Base-by-base conservation (phyloP, 2,329 filamentous ascomycete genomes). In the Fusarium sp. region DNA sequence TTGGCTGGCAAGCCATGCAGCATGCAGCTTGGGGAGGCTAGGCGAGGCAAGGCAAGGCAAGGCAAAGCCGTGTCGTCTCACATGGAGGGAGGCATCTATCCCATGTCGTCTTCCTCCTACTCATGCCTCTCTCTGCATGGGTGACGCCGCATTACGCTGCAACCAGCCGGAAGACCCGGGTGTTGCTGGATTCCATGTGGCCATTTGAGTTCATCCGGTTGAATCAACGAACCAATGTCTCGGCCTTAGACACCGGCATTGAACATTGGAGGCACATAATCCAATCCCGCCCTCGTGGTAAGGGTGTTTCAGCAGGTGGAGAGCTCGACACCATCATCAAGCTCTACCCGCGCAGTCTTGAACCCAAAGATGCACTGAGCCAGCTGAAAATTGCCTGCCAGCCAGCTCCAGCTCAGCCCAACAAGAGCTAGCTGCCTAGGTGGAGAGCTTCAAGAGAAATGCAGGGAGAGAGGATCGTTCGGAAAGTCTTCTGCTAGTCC, bases 151-250 rank as follows among this genome's bases (percentile, higher is more conserved):
- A 59, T 49, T 58, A 20, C 64, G 63, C 38, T 35, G 53, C 40
- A 60, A 14, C 51, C 24, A 63, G 35, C 58, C 71, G 64, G 71
- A 66, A 73, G 57, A 61, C 56, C 58, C 70, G 67, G 70, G 44
- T 36, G 33, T 55, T 49, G 40, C 27, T 68, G 31, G 55, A 59
- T 38, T 58, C 40, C 44, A 60, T 64, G 59, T 29, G 27, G 38
- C 29, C 29, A 72, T 72, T 73, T 72, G 58, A 74, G 71, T 74
- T 73, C 42, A 62, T 58, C 31, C 58, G 53, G 44, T 53, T 57
- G 27, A 38, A 6, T 67, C 53, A 33, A 51, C 33, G 31, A 59
- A 60, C 40, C 65, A 58, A 40, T 66, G 61, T 55, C 61, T 67
- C 31, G 17, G 35, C n/a, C 51, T 42, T 27, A 29, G 46, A 12